Base-by-base conservation (phyloP, 306 rosid genomes). In the Sesbania bispinosa region DNA sequence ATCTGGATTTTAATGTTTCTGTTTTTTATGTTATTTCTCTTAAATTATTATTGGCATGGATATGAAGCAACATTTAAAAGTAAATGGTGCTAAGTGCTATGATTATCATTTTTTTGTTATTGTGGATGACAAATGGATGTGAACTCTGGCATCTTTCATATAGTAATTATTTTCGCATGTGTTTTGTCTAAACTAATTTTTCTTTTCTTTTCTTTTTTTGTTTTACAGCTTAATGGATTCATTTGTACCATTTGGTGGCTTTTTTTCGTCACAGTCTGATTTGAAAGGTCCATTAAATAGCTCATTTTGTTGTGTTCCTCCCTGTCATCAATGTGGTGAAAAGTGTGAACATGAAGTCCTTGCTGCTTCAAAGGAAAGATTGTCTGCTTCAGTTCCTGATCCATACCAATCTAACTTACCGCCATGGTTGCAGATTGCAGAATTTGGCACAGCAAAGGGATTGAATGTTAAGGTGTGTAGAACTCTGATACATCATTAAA, bases 231-330 rank as follows among this genome's bases (percentile, higher is more conserved):
- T 95, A 74, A 88, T 91, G 97, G 93, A 90, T 53, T 89, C 99
- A 36, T 95, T 95, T 81, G 92, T 95, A 60, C 99, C 99, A 20
- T 82, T 95, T 53, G 97, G 96, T 30, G 99, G 99, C 55, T 92
- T 95, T 86, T 95, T 95, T 64, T 73, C 96, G 32, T 81, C 97
- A n/a, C 92, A 90, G 60, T 77, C 96, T 69, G 97, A 91, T 74
- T 51, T 83, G 19, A 88, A 77, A 81, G 67, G 81, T 75, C 82
- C 89, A 11, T 63, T 74, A 47, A 79, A 68, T 73, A 64, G 85
- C 43, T 73, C 98, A 7, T 67, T 58, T 64, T 85, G 63, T 62
- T 79, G 86, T 62, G 54, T 59, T 75, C 78, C 91, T 43, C 78
- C 61, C 48, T 75, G 74, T 69, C 80, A 50, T 21, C 91, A 63